A percentile compares a stretch with the other conserved stretches of the same genome.
These are phyloP conservation scores for Stemphylium vesicarium DNA, from an alignment of 2,329 filamentous ascomycete species.

Conservation along the genomic window DNA sequence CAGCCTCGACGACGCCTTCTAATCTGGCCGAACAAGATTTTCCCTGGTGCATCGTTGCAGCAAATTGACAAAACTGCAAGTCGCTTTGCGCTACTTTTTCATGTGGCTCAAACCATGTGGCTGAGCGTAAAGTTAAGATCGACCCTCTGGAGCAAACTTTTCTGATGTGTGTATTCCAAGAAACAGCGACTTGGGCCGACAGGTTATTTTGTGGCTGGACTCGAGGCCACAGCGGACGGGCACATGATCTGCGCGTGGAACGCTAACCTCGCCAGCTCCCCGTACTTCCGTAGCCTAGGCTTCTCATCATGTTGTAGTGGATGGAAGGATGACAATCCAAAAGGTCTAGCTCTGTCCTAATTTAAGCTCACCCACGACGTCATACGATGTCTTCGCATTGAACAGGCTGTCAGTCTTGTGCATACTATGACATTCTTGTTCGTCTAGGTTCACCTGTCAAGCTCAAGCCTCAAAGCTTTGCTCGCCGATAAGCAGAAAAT, in stretches of 20 bases:
- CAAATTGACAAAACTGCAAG: no score
- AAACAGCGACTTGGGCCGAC: no score
- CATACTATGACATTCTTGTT: neutral
- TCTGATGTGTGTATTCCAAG: no score
- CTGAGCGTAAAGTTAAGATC: no score
- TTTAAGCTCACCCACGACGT: conserved; percentile 1
- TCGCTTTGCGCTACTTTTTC: no score
- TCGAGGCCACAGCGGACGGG: no score
- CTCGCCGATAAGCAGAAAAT: conserved; percentile 3
- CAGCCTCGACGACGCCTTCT: no score
- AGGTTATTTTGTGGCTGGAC: no score
- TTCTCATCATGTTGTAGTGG: neutral
- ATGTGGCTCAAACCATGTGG: no score
- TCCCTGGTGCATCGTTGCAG: no score
- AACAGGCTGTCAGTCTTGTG: neutral
- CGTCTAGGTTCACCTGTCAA: conserved; percentile 12
- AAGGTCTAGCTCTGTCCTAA: neutral
- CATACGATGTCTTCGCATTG: neutral
- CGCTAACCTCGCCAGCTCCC: neutral
- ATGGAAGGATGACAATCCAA: neutral
- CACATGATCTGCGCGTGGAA: neutral
- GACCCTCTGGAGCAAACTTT: no score
- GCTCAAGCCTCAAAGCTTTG: conserved; percentile 33
- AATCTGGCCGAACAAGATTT: no score
- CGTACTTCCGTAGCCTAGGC: neutral